These are phyloP conservation scores for Penicillium subrubescens DNA, from an alignment of 495 filamentous ascomycete species.

Conservation along the genomic window DNA sequence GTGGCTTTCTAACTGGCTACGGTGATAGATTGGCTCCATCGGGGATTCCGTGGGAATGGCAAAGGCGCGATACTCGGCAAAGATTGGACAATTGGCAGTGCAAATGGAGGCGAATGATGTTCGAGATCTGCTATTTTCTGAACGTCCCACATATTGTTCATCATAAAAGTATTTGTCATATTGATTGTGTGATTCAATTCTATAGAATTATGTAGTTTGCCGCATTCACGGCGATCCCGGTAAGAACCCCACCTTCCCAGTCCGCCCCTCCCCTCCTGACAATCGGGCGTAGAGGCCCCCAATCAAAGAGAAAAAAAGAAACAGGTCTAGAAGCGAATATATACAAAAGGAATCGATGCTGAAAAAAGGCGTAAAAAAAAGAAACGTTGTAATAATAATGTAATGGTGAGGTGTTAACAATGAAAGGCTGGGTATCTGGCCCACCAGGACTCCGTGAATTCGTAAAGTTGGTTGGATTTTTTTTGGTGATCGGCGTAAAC, in stretches of 20 bases:
- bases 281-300: background rate
- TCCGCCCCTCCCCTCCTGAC: background rate
- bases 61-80: background rate
- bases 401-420: background rate
- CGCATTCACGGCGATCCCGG: background rate
- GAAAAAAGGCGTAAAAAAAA: background rate
- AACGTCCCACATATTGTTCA: too few relatives aligned
- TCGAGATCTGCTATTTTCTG: background rate
- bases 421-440: conserved; percentile 25
- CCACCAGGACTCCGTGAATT: conserved; percentile 22
- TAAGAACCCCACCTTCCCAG: background rate
- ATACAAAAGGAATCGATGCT: conserved; percentile 11
- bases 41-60: background rate
- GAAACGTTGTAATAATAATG: background rate
- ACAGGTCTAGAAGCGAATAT: conserved; percentile 20
- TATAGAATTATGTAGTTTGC: background rate
- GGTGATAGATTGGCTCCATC: conserved; percentile 1
- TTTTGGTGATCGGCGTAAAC: background rate
- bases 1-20: background rate
- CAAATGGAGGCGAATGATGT: background rate
- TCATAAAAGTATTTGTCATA: background rate
- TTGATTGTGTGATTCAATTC: background rate
- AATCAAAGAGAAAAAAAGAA: background rate
- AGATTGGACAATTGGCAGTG: background rate
- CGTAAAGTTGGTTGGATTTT: conserved; percentile 13